These are phyloP conservation scores for Purpureocillium lavendulum DNA, from an alignment of 2,329 filamentous ascomycete species.

Conservation along the genomic window DNA sequence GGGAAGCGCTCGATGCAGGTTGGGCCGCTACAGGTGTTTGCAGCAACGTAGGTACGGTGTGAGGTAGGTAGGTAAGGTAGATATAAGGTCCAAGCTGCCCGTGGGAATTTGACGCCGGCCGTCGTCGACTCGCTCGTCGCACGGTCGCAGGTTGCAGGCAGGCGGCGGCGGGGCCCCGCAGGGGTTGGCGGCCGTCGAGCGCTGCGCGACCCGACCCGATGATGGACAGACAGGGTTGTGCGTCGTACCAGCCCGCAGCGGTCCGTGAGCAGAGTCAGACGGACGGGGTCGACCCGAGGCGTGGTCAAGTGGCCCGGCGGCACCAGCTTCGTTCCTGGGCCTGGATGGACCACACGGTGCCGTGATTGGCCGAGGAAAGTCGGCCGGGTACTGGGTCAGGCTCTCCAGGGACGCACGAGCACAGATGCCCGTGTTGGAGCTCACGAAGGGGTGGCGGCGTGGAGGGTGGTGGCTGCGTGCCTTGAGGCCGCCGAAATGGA, in stretches of 20 bases:
- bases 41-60: background rate
- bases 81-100: too few relatives aligned
- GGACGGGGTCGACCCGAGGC: background rate
- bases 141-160: background rate
- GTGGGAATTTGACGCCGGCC: background rate
- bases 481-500: too few relatives aligned
- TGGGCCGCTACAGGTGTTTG: conserved; percentile 6
- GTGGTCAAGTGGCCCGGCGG: conserved; percentile 4
- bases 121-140: background rate
- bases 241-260: too few relatives aligned
- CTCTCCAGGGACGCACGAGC: conserved; percentile 3
- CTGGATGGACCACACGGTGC: background rate
- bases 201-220: background rate
- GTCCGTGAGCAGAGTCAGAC: conserved; percentile 1
- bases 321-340: background rate
- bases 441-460: too few relatives aligned
- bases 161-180: background rate
- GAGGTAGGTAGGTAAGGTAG: background rate
- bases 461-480: too few relatives aligned
- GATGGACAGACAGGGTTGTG: background rate
- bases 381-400: conserved; percentile 2
- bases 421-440: conserved; percentile 3
- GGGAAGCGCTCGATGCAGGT: background rate
- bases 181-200: background rate
- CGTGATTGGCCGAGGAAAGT: background rate